Conservation (phyloP, 345 rosid species). For the Gossypium anomalum region DNA sequence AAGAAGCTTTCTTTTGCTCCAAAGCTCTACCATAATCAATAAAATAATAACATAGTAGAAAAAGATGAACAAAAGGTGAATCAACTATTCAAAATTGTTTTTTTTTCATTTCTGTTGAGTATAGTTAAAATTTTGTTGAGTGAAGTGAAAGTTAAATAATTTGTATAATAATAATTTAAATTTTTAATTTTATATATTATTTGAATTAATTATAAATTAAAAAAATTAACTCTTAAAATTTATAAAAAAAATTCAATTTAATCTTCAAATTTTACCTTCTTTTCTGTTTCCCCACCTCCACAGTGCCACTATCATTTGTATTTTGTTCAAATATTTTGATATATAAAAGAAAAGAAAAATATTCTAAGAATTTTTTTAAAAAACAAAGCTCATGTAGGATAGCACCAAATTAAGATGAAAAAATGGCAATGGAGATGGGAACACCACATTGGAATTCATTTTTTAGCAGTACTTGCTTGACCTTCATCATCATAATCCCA, state of each 20-base stretch:
- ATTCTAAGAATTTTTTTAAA: neutral
- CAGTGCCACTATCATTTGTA: too few species aligned
- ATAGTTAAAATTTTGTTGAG: too few species aligned
- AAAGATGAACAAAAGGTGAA: neutral
- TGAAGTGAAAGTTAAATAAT: too few species aligned
- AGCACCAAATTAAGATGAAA: conserved; percentile 47
- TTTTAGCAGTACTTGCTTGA: neutral
- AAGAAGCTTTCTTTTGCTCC: conserved; percentile 22
- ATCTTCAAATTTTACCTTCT: too few species aligned
- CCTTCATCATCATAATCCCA: conserved; percentile 8
- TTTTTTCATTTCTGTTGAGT: too few species aligned
- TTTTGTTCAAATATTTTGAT: neutral
- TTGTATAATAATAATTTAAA: too few species aligned
- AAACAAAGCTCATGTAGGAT: conserved; percentile 94
- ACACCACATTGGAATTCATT: conserved; percentile 16
- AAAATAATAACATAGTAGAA: neutral
- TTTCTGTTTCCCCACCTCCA: too few species aligned
- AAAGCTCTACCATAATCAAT: neutral
- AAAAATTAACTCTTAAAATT: too few species aligned
- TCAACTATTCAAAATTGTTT: too few species aligned
- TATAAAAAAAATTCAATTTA: too few species aligned
- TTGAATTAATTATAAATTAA: too few species aligned
- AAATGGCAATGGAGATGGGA: neutral
- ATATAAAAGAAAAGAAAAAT: neutral
- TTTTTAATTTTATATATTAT: too few species aligned